These are phyloP conservation scores for Lipomyces yarrowii DNA, from an alignment of 1,139 yeast species.

Conservation along the genomic window DNA sequence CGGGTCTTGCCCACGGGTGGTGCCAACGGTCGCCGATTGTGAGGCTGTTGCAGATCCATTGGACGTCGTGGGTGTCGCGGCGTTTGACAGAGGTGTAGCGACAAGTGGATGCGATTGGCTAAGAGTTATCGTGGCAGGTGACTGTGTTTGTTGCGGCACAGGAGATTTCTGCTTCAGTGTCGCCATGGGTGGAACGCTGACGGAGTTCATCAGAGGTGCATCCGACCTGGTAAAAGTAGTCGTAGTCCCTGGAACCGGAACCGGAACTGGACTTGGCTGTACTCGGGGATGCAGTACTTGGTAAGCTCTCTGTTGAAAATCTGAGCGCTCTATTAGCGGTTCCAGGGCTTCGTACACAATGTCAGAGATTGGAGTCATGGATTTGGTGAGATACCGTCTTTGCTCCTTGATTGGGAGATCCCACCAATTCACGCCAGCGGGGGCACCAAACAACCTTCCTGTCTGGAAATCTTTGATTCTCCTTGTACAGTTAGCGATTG, in stretches of 20 bases:
- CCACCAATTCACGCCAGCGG: conserved; percentile 23
- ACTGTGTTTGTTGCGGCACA: not conserved
- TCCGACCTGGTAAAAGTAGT: not conserved
- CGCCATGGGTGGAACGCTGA: not conserved
- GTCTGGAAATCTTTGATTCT: conserved; percentile 21
- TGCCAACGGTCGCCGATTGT: not conserved
- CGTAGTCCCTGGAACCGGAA: not conserved
- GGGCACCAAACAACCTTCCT: conserved; percentile 16
- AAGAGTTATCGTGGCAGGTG: not conserved
- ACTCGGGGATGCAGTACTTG: not conserved
- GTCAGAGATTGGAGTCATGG: conserved; percentile 24
- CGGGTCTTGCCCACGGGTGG: not conserved
- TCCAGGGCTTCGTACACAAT: not conserved
- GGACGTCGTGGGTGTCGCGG: not conserved
- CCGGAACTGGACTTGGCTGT: not conserved
- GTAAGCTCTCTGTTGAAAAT: conserved; percentile 3
- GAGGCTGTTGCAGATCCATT: not conserved
- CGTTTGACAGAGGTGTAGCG: not conserved
- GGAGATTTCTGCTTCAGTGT: not conserved
- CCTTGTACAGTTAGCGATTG: not conserved
- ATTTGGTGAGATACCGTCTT: conserved; percentile 18
- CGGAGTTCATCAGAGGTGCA: not conserved
- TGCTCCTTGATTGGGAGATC: conserved; percentile 18
- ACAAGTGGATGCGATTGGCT: not conserved
- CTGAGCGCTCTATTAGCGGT: not conserved